Evolutionary conservation across 2,329 filamentous ascomycete species (phyloP).

Genomic region (Fonsecaea pedrosoi): DNA sequence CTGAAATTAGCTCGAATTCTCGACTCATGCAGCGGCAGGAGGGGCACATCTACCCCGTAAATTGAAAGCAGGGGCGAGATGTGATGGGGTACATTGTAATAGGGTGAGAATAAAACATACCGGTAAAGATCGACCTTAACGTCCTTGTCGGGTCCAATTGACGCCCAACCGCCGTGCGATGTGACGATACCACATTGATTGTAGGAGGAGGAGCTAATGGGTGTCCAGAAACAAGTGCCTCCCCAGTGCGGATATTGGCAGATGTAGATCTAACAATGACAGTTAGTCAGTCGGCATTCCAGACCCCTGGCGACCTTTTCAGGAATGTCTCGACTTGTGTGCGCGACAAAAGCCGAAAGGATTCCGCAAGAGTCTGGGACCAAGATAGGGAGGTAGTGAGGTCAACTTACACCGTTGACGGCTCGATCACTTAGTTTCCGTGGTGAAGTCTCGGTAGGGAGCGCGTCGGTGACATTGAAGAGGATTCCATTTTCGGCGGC

Average conservation of each 20-base stretch:
- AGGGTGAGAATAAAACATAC: not conserved
- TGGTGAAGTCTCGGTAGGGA: not conserved
- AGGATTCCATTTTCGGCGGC: not conserved
- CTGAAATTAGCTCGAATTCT: not conserved
- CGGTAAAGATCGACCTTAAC: conserved; percentile 15
- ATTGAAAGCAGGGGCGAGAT: too few species aligned
- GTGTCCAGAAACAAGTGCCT: conserved; percentile 14
- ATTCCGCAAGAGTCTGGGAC: not conserved
- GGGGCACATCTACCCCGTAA: not conserved
- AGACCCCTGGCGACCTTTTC: not conserved
- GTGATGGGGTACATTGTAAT: too few species aligned
- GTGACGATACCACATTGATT: conserved; percentile 8
- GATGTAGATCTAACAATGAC: conserved; percentile 14
- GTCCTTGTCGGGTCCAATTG: conserved; percentile 6
- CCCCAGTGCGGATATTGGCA: conserved; percentile 13
- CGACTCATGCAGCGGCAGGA: not conserved
- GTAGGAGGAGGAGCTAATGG: conserved; percentile 3
- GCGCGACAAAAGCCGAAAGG: too few species aligned
- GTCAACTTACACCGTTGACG: conserved; percentile 11
- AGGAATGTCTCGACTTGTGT: too few species aligned
- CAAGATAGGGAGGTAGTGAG: not conserved
- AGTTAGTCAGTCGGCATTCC: not conserved
- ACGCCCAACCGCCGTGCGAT: conserved; percentile 7
- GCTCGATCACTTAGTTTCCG: not conserved
- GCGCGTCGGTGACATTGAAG: not conserved